Evolutionary conservation across 139 green algal species (phyloP).

Genomic region (Tetradesmus obliquus): DNA sequence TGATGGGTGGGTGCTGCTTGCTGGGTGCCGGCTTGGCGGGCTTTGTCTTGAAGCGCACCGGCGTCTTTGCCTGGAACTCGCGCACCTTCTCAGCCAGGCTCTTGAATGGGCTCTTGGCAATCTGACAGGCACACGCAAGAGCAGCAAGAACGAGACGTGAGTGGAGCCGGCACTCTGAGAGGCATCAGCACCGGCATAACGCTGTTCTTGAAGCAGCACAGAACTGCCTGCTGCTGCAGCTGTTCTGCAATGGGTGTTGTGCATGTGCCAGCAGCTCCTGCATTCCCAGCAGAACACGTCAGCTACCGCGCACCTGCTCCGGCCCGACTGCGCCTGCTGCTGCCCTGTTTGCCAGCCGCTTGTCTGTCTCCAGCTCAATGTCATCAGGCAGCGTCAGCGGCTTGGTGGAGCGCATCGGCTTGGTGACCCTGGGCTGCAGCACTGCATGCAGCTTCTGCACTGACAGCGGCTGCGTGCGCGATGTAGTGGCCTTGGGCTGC

Average conservation of each 20-base stretch:
- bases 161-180: too few species aligned
- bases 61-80: constrained; percentile 61
- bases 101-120: constrained; percentile 55
- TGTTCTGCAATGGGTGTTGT: too few species aligned
- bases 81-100: constrained; percentile 51
- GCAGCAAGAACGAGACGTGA: too few species aligned
- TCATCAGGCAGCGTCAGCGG: constrained; percentile 67
- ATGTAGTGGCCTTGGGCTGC: not conserved
- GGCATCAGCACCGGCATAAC: too few species aligned
- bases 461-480: not conserved
- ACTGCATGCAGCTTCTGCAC: constrained; percentile 25
- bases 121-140: not conserved
- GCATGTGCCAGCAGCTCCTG: too few species aligned
- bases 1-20: constrained; percentile 38
- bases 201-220: too few species aligned
- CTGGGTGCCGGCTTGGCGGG: constrained; percentile 35
- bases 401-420: constrained; percentile 53
- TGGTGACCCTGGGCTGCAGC: constrained; percentile 33
- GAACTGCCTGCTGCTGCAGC: too few species aligned
- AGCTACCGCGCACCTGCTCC: constrained; percentile 14
- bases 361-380: constrained; percentile 61
- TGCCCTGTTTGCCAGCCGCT: constrained; percentile 1
- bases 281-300: not conserved
- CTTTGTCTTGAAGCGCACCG: constrained; percentile 54
- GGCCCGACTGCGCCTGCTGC: not conserved